These are phyloP conservation scores for Chytridiales sp. DNA, from an alignment of 371 early-diverging fungal genomes.

Conservation along the genomic window DNA sequence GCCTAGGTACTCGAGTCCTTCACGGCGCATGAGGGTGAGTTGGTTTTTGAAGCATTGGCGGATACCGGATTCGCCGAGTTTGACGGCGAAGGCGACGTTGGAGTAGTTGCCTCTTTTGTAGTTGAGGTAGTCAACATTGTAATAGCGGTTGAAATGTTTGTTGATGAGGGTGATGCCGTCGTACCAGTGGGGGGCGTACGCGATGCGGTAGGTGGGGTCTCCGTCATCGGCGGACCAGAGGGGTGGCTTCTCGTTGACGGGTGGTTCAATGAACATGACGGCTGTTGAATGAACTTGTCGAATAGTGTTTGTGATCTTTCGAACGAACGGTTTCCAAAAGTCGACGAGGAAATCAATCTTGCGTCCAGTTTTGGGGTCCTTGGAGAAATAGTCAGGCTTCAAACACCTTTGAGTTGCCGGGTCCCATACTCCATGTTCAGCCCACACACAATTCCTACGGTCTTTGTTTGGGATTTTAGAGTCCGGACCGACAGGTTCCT, in stretches of 20 bases:
- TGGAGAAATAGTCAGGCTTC: slow-evolving; percentile 61
- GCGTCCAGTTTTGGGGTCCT: slow-evolving; percentile 48
- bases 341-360: slow-evolving; percentile 58
- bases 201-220: slow-evolving; percentile 48
- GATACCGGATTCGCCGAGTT: slow-evolving; percentile 36
- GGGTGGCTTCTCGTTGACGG: slow-evolving; percentile 67
- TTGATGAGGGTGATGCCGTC: slow-evolving; percentile 73
- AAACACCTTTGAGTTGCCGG: slow-evolving; percentile 44
- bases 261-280: slow-evolving; percentile 69
- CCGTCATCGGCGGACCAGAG: slow-evolving; percentile 16
- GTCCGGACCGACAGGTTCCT: too few relatives aligned
- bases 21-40: slow-evolving; percentile 26
- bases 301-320: slow-evolving; percentile 55
- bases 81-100: slow-evolving; percentile 28
- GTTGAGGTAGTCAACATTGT: slow-evolving; percentile 60
- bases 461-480: neutral
- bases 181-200: slow-evolving; percentile 80
- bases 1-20: slow-evolving; percentile 28
- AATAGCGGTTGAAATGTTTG: slow-evolving; percentile 66
- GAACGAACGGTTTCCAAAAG: slow-evolving; percentile 67
- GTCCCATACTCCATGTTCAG: slow-evolving; percentile 48
- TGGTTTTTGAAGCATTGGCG: slow-evolving; percentile 29
- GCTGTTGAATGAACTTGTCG: slow-evolving; percentile 55
- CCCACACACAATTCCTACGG: slow-evolving; percentile 36
- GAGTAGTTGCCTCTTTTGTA: slow-evolving; percentile 30